Percentiles rank a stretch among this genome's conserved stretches.
Evolutionary conservation across 148 eudicot species (phyloP).

Genomic region (Agrostemma githago): DNA sequence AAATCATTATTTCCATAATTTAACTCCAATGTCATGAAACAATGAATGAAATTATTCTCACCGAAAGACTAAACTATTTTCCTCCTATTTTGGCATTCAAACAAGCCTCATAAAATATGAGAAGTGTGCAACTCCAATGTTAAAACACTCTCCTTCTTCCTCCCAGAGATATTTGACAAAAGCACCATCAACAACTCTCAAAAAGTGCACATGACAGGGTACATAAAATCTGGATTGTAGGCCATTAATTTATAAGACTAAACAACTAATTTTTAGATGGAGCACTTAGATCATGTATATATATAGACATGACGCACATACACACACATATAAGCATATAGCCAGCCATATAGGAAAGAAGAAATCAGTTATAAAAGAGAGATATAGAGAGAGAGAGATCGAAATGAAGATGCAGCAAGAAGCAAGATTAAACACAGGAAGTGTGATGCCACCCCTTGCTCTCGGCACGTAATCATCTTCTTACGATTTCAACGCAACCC

Average conservation of each 20-base stretch:
- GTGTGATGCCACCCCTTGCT: slow-evolving; percentile 41
- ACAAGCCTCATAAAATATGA: background rate
- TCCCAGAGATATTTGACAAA: background rate
- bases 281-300: too few species aligned
- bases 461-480: slow-evolving; percentile 52
- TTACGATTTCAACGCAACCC: slow-evolving; percentile 36
- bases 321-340: too few species aligned
- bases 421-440: slow-evolving; percentile 44
- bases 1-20: background rate
- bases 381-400: slow-evolving; percentile 21
- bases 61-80: background rate
- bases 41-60: background rate
- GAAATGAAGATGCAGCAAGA: slow-evolving; percentile 32
- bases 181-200: background rate
- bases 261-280: too few species aligned
- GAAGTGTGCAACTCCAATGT: background rate
- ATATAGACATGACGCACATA: too few species aligned
- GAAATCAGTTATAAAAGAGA: too few species aligned
- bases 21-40: background rate
- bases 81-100: background rate
- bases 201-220: background rate
- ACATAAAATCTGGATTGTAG: background rate
- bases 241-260: background rate
- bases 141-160: background rate
- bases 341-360: too few species aligned